Evolutionary conservation across 2,329 filamentous ascomycete genomes (phyloP).

Genomic region (Diaporthe sp.): DNA sequence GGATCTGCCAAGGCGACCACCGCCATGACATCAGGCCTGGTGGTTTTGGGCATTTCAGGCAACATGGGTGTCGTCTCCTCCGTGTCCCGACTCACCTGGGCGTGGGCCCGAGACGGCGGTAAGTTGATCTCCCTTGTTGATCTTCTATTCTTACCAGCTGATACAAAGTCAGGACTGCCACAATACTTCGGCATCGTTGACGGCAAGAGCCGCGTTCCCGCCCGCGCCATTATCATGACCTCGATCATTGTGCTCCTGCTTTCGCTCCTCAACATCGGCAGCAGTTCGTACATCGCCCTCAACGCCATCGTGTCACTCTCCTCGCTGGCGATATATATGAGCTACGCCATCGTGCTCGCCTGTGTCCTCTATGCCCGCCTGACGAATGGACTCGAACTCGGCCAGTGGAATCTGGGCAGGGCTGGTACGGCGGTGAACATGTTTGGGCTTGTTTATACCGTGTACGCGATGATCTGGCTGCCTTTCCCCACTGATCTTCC

Average conservation of each 20-base stretch:
- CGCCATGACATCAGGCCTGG: slow-evolving; percentile 55
- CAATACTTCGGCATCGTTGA: slow-evolving; percentile 47
- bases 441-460: slow-evolving; percentile 41
- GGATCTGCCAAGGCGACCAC: slow-evolving; percentile 57
- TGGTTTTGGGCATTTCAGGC: slow-evolving; percentile 55
- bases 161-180: slow-evolving; percentile 37
- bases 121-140: neutral
- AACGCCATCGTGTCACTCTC: slow-evolving; percentile 56
- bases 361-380: slow-evolving; percentile 41
- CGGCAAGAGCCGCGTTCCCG: slow-evolving; percentile 50
- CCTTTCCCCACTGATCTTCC: slow-evolving; percentile 42
- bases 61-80: slow-evolving; percentile 60
- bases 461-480: slow-evolving; percentile 41
- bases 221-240: slow-evolving; percentile 54
- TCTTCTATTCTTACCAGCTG: neutral
- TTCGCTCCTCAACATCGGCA: slow-evolving; percentile 56
- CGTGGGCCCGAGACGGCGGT: slow-evolving; percentile 62
- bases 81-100: slow-evolving; percentile 63
- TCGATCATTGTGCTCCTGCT: slow-evolving; percentile 52
- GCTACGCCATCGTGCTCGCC: slow-evolving; percentile 42
- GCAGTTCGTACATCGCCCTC: slow-evolving; percentile 53
- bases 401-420: slow-evolving; percentile 41
- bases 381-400: neutral
- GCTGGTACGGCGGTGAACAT: slow-evolving; percentile 38
- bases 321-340: slow-evolving; percentile 44